Conservation (phyloP, 192 early-diverging fungal species). For the Podila epigama region DNA sequence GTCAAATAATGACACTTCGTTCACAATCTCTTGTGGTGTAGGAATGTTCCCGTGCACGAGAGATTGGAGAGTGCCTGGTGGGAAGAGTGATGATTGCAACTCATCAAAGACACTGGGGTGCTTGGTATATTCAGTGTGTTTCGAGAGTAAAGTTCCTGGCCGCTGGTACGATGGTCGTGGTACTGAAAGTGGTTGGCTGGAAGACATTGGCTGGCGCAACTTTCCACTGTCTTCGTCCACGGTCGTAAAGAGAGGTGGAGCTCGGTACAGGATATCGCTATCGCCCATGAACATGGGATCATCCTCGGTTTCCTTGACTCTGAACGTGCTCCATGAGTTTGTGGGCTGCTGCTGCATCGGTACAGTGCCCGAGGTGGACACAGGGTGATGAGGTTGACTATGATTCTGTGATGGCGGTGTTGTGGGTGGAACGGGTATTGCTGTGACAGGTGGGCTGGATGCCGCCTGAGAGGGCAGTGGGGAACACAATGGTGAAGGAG, state of each 20-base stretch:
- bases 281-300: conserved; percentile 44
- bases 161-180: conserved; percentile 9
- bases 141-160: conserved; percentile 1
- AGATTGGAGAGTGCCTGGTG: conserved; percentile 42
- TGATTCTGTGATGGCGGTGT: neutral
- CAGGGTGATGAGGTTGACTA: neutral
- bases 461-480: neutral
- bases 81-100: conserved; percentile 43
- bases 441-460: neutral
- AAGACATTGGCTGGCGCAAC: neutral
- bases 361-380: neutral
- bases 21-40: conserved; percentile 41
- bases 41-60: conserved; percentile 22
- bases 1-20: conserved; percentile 29
- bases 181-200: conserved; percentile 2
- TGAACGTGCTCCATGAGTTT: conserved; percentile 35
- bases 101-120: conserved; percentile 35
- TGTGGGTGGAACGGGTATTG: neutral
- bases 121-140: conserved; percentile 13
- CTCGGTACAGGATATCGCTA: conserved; percentile 37
- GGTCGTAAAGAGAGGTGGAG: conserved; percentile 12
- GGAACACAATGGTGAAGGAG: too few species aligned
- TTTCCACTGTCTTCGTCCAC: neutral
- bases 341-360: conserved; percentile 2
- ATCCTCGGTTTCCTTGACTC: conserved; percentile 34